Conservation (phyloP, 106 monocot genomes). For the Acorus calamus region DNA sequence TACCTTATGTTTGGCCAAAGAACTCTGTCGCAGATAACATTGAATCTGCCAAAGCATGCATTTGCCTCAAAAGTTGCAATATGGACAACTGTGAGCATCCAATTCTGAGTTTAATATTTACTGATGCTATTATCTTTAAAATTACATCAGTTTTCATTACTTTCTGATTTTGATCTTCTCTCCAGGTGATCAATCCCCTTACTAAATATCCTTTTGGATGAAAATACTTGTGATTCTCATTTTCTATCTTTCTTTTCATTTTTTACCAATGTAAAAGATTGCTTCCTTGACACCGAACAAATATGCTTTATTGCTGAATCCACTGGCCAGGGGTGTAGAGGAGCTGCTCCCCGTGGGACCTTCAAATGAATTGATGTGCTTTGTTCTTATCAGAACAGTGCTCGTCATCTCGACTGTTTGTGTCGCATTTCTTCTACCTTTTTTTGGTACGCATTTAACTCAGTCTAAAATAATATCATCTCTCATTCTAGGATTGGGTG, state of each 20-base stretch:
- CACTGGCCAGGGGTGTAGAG: slow-evolving; percentile 74
- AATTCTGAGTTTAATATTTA: not conserved
- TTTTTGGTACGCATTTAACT: slow-evolving; percentile 51
- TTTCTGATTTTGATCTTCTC: slow-evolving; percentile 8
- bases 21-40: slow-evolving; percentile 74
- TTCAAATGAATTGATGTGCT: slow-evolving; percentile 25
- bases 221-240: not conserved
- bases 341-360: slow-evolving; percentile 50
- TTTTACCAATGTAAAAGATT: not conserved
- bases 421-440: slow-evolving; percentile 76
- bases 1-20: slow-evolving; percentile 83
- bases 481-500: too few relatives aligned
- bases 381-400: slow-evolving; percentile 40
- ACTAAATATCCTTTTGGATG: slow-evolving; percentile 83
- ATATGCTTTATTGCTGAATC: slow-evolving; percentile 85
- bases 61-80: slow-evolving; percentile 67
- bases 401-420: slow-evolving; percentile 75
- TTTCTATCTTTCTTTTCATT: not conserved
- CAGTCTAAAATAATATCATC: too few relatives aligned
- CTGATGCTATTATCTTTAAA: not conserved
- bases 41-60: slow-evolving; percentile 70
- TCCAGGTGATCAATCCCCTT: slow-evolving; percentile 89
- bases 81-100: slow-evolving; percentile 60
- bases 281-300: slow-evolving; percentile 38
- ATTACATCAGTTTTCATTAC: not conserved